phyloP scores from a whole-genome alignment of 2,329 filamentous ascomycete species.

The Venturia asperata region DNA sequence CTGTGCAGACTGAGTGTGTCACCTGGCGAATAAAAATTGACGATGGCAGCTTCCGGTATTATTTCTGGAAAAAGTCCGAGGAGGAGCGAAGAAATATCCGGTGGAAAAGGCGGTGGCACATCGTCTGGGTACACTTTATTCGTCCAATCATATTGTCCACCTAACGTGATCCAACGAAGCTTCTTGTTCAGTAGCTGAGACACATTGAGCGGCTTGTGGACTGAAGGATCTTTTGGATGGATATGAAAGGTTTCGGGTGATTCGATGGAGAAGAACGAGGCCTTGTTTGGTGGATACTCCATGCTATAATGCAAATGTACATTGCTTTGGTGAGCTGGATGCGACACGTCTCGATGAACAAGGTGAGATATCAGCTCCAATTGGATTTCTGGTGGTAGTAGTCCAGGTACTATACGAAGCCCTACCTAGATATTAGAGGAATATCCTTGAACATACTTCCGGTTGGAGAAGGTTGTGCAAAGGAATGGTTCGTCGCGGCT shows the following conservation, averaged over 20 bases:
- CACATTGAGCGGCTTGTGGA: slow-evolving; percentile 69
- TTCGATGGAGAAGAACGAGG: slow-evolving; percentile 48
- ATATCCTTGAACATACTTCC: neutral
- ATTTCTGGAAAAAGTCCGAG: slow-evolving; percentile 68
- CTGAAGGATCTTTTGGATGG: slow-evolving; percentile 58
- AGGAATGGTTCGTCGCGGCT: neutral
- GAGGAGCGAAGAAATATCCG: slow-evolving; percentile 63
- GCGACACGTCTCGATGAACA: slow-evolving; percentile 69
- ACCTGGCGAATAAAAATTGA: slow-evolving; percentile 85
- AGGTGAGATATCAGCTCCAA: slow-evolving; percentile 62
- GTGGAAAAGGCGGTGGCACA: slow-evolving; percentile 64
- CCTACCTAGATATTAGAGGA: slow-evolving; percentile 47
- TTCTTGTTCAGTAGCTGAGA: slow-evolving; percentile 68
- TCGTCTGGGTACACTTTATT: slow-evolving; percentile 68
- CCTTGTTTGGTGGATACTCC: slow-evolving; percentile 46
- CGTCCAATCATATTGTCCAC: slow-evolving; percentile 96
- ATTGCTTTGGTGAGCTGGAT: slow-evolving; percentile 74
- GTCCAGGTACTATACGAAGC: slow-evolving; percentile 66
- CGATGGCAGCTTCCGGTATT: slow-evolving; percentile 77
- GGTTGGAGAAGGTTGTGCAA: neutral
- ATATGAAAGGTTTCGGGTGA: slow-evolving; percentile 56
- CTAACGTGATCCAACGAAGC: slow-evolving; percentile 88
- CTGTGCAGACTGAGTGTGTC: slow-evolving; percentile 90
- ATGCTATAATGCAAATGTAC: slow-evolving; percentile 76
- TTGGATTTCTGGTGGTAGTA: slow-evolving; percentile 66